Evolutionary conservation across 2,329 filamentous ascomycete genomes (phyloP), one percentile per base, ranked within the genome.

Genomic region (Akanthomyces muscarius): DNA sequence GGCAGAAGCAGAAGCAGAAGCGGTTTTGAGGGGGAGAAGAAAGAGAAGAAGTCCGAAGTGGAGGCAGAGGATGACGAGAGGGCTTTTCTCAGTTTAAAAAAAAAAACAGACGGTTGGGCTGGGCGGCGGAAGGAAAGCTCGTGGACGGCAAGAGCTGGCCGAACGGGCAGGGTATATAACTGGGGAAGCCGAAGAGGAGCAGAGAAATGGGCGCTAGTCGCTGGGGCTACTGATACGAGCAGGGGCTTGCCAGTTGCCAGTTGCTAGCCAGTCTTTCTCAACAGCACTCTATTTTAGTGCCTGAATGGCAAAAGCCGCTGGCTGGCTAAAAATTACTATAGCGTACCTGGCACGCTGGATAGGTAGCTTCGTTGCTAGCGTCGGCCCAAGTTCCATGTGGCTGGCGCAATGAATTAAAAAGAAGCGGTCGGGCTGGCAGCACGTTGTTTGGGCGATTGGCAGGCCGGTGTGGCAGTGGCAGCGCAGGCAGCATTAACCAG

Each of bases 101-200:
- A 66, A 61, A 53, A 61, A 45, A 47, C 21, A 53, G 33, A 30
- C 7, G 41, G 18, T 23, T 47, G 55, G 48, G 47, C 33, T 55
- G 60, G 51, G 52, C 42, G 50, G 60, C 59, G 18, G 23, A 38
- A 28, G 55, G 58, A 42, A 51, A 61, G 48, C 58, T 61, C 56
- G 33, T 52, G 47, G 47, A 60, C 58, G 58, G 58, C 58, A 61
- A 53, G 58, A 61, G 58, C 58, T 61, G 58, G 58, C 58, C 58
- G 58, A 61, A 50, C 38, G 16, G 48, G 48, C 48, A 61, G 48
- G 58, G 48, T 44, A 45, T 61, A 59, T 53, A 44, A 61, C 38
- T 61, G 58, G 58, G n/a, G 58, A 53, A 53, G 38, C 47, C 58
- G 25, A 52, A 18, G 48, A 45, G 36, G 47, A 52, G 57, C 30